Evolutionary conservation across 352 stramenopile species (phyloP), one percentile per base, ranked within the genome.

Genomic region (Phytophthora nicotianae): DNA sequence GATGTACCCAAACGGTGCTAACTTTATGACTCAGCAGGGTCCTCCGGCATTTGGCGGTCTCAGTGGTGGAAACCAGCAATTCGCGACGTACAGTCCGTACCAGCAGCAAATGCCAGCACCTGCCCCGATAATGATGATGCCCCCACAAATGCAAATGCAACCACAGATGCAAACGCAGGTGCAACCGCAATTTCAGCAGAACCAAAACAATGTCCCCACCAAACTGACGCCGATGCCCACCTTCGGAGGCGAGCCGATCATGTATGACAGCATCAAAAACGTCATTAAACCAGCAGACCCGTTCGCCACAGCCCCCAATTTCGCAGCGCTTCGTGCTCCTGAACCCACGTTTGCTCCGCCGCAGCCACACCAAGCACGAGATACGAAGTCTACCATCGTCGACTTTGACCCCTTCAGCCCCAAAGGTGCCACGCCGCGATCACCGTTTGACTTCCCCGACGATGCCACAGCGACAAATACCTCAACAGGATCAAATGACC

Each of bases 321-420:
- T 70, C 9, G 49, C 48, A 40, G 49, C 21, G 13, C 5, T 74
- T 35, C 68, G 68, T 11, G 45, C 70, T 14, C 56, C 74, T 8
- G 74, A 79, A 35, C 70, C 68, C 10, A 73, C 68, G 13, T 38
- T 66, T 7, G 35, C 55, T 59, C 60, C 68, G 9, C 51, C 74
- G 8, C 63, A 64, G 8, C 43, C 47, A 7, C 67, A 63, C n/a
- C 64, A 79, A 32, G 46, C 27, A 24, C 50, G 29, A 68, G 74
- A 68, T 61, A 61, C 40, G 2, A 72, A 72, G 29, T 74, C 80
- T 17, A 92, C 72, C 3, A 76, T 92, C 35, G 57, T 83, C 10
- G 81, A 92, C 52, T 90, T 92, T 68, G 83, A 90, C 29, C 81
- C 83, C 2, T 92, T 89, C 64, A 88, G 81, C 59, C 79, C 77